Percentiles rank a stretch among this genome's conserved stretches.
phyloP scores from a whole-genome alignment of 2,329 filamentous ascomycete species.

The Thielaviopsis populi region DNA sequence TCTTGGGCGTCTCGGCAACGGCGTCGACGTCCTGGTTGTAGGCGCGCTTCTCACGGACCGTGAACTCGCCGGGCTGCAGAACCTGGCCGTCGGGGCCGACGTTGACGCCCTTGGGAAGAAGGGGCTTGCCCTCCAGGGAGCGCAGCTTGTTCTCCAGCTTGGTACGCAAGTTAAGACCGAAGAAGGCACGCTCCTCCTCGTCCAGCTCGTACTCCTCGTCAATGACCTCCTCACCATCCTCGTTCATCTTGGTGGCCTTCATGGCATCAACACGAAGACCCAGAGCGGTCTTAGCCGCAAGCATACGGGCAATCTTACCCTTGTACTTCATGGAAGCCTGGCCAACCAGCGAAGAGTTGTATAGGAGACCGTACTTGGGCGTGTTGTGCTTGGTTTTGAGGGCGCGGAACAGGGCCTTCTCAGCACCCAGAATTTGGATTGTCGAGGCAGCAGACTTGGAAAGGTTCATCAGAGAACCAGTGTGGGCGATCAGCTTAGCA shows the following conservation, averaged over 20 bases:
- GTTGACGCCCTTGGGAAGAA: conserved; percentile 58
- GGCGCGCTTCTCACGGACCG: conserved; percentile 80
- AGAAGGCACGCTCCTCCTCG: conserved; percentile 73
- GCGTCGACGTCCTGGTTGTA: conserved; percentile 94
- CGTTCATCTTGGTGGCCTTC: conserved; percentile 54
- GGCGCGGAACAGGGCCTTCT: conserved; percentile 96
- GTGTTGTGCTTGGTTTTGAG: conserved; percentile 99
- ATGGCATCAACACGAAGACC: conserved; percentile 79
- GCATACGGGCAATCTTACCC: conserved; percentile 95
- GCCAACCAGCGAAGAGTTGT: conserved; percentile 83
- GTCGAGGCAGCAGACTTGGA: conserved; percentile 92
- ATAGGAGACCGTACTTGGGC: conserved; percentile 93
- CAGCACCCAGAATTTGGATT: conserved; percentile 93
- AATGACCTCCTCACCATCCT: conserved; percentile 44
- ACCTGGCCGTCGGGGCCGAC: conserved; percentile 59
- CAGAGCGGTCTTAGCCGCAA: conserved; percentile 84
- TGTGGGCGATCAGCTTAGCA: conserved; percentile 85
- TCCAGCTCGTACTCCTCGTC: conserved; percentile 53
- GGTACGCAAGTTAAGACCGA: conserved; percentile 58
- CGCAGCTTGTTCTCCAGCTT: conserved; percentile 64
- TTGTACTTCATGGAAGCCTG: conserved; percentile 98
- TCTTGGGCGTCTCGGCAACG: conserved; percentile 35
- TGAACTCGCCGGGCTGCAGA: conserved; percentile 59
- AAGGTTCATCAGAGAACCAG: conserved; percentile 84
- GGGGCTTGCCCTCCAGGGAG: conserved; percentile 76